phyloP scores from a whole-genome alignment of 148 eudicot genomes.

The Amaranthus cruentus region DNA sequence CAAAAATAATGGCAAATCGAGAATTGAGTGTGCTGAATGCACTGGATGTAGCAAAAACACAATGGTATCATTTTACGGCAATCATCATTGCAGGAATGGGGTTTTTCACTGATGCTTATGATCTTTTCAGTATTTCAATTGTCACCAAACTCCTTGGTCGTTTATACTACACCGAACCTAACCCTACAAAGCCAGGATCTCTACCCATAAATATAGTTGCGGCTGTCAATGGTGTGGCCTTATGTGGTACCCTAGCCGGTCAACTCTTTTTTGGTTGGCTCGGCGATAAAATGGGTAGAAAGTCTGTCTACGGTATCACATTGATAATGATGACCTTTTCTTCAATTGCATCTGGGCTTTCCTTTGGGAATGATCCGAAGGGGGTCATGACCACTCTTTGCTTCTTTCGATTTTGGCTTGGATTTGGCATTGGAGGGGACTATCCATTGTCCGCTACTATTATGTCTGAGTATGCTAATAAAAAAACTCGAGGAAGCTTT shows the following conservation, averaged over 20 bases:
- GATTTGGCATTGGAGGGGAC: constrained; percentile 68
- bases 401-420: constrained; percentile 55
- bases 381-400: constrained; percentile 46
- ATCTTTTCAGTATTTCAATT: constrained; percentile 49
- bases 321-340: constrained; percentile 34
- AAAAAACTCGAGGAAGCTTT: constrained; percentile 58
- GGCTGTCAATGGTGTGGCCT: constrained; percentile 52
- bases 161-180: constrained; percentile 35
- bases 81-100: constrained; percentile 68
- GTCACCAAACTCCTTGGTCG: constrained; percentile 60
- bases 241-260: constrained; percentile 52
- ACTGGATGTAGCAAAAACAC: constrained; percentile 55
- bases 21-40: constrained; percentile 43
- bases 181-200: constrained; percentile 32
- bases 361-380: constrained; percentile 32
- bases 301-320: constrained; percentile 56
- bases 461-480: constrained; percentile 74
- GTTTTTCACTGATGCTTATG: constrained; percentile 68
- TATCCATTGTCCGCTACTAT: constrained; percentile 71
- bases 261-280: constrained; percentile 66
- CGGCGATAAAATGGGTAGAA: constrained; percentile 66
- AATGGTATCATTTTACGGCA: constrained; percentile 55
- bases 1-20: constrained; percentile 27
- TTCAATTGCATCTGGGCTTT: constrained; percentile 52
- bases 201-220: constrained; percentile 45